Evolutionary conservation across 2,329 filamentous ascomycete species (phyloP).

Genomic region (Apiospora marii): DNA sequence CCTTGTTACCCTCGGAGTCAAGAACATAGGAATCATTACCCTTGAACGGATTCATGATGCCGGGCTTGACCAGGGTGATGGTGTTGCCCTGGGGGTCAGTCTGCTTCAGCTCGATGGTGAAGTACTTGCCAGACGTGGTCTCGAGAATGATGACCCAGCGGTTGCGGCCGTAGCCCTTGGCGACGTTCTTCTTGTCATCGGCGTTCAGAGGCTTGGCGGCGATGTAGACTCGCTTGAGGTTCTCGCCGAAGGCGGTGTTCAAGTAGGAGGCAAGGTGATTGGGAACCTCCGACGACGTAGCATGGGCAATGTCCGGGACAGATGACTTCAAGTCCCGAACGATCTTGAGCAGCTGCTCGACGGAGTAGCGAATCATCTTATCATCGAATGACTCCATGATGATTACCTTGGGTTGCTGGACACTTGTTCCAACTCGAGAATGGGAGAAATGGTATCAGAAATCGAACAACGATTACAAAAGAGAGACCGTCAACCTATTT

Average conservation of each 20-base stretch:
- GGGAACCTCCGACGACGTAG: background rate
- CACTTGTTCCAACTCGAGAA: background rate
- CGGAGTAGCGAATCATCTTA: background rate
- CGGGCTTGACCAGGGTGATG: background rate
- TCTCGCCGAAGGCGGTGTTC: background rate
- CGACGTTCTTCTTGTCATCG: background rate
- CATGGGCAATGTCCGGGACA: background rate
- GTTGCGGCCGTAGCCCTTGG: background rate
- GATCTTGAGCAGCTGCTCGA: background rate
- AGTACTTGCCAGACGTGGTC: background rate
- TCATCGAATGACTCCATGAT: background rate
- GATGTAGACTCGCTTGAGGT: background rate
- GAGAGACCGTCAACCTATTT: background rate
- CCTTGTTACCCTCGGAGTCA: background rate
- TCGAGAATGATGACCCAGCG: background rate
- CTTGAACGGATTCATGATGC: background rate
- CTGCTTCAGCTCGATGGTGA: background rate
- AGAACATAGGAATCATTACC: too few species aligned
- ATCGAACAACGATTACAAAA: background rate
- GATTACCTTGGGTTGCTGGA: background rate
- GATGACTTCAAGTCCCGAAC: background rate
- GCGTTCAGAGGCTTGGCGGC: background rate
- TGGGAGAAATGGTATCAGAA: background rate
- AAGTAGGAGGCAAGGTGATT: background rate
- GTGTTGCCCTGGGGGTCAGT: background rate